phyloP scores from a whole-genome alignment of 768 basidiomycete species.

The Naganishia vaughanmartiniae region DNA sequence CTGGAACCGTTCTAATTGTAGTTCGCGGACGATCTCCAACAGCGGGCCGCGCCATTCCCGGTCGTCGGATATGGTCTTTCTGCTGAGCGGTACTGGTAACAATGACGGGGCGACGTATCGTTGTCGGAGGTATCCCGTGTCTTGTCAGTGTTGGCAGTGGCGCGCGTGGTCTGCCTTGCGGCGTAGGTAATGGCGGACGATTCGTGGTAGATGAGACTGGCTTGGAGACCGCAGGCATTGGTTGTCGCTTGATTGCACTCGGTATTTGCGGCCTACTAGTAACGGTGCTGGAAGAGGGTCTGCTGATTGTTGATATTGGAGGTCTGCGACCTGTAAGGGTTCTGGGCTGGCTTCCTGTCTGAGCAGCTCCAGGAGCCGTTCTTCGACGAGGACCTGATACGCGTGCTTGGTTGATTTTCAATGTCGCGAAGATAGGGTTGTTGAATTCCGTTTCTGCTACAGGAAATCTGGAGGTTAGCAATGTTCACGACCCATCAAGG shows the following conservation, averaged over 20 bases:
- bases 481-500: not conserved
- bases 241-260: not conserved
- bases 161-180: not conserved
- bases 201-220: not conserved
- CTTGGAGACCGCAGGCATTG: not conserved
- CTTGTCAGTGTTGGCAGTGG: not conserved
- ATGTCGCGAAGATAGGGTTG: constrained; percentile 17
- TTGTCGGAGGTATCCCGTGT: not conserved
- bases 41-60: not conserved
- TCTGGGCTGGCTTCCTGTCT: not conserved
- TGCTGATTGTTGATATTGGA: not conserved
- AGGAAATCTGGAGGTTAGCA: not conserved
- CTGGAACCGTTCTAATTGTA: not conserved
- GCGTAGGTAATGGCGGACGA: not conserved
- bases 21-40: constrained; percentile 1
- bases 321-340: not conserved
- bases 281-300: not conserved
- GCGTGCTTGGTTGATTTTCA: constrained; percentile 8
- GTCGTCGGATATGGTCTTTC: not conserved
- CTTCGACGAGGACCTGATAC: too few species aligned
- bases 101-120: too few species aligned
- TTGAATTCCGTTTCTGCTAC: constrained; percentile 1
- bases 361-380: not conserved
- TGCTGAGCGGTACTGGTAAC: not conserved
- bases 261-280: not conserved